Evolutionary conservation across 2,329 filamentous ascomycete species (phyloP), one percentile per base, ranked within the genome.

Genomic region (Monilinia polystroma): DNA sequence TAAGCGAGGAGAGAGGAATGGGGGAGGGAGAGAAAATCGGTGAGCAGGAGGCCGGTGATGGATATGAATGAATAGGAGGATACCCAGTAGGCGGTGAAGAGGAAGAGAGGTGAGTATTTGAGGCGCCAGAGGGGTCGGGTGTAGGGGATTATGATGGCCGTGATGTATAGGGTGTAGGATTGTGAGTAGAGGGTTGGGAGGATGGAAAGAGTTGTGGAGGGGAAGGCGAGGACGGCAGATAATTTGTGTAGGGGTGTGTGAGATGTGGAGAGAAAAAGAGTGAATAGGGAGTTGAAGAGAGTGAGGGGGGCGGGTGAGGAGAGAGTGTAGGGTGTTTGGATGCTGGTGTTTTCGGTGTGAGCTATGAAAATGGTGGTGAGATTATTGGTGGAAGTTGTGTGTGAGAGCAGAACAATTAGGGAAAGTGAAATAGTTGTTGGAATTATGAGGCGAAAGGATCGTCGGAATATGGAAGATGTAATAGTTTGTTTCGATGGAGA

Each of bases 31-130:
- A 79, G 76, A 18, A 77, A 73, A 64, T 82, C 80, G 7, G 78
- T 76, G 35, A 81, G 70, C 8, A 76, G 73, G 0, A 82, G 75
- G 6, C 78, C 79, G 1, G 78, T 77, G 52, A 81, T 76, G 20
- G 78, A 78, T 68, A 79, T 81, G 80, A 79, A 81, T 0, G 80
- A 80, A 78, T 80, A 82, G 12, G 76, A 78, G 69, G 81, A 78
- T 7, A 80, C 78, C 80, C 80, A 82, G 75, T 78, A 82, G 1
- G 80, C 80, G 4, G 79, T 77, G 41, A 79, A 53, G 65, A 81
- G 76, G 73, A 82, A 81, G 29, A 66, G 49, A 4, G 68, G 52
- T 0, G 59, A 32, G 16, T 55, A 68, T 49, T 70, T 62, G 12
- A 70, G 64, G n/a, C 71, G 65, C 70, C 71, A 71, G 51, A 59